These are phyloP conservation scores for Backusella morwellensis DNA, from an alignment of 192 early-diverging fungal species.

Conservation along the genomic window DNA sequence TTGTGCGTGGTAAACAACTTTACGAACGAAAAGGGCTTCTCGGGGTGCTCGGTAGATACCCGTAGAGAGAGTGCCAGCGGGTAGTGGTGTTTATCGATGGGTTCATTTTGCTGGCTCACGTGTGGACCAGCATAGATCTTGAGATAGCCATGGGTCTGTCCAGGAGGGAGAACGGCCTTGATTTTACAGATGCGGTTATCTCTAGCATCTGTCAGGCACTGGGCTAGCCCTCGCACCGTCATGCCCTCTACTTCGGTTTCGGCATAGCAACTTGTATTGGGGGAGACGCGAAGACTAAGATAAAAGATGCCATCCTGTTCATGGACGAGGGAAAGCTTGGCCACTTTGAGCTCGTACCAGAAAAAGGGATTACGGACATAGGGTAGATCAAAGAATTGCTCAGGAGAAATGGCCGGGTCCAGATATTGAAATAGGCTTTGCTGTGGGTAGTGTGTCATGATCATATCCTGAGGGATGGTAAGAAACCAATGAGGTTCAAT, in stretches of 20 bases:
- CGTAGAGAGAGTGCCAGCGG: slow-evolving; percentile 35
- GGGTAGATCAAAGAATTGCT: slow-evolving; percentile 41
- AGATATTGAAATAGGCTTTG: slow-evolving; percentile 31
- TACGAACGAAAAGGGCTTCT: slow-evolving; percentile 43
- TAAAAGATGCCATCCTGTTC: slow-evolving; percentile 8
- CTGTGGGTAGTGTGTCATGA: slow-evolving; percentile 26
- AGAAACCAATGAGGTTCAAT: slow-evolving; percentile 30
- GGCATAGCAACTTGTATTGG: slow-evolving; percentile 10
- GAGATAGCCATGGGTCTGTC: slow-evolving; percentile 36
- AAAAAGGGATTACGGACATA: slow-evolving; percentile 47
- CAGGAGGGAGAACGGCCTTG: slow-evolving; percentile 46
- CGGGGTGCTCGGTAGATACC: neutral
- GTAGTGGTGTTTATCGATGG: slow-evolving; percentile 27
- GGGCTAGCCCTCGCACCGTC: slow-evolving; percentile 24
- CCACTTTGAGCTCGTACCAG: slow-evolving; percentile 35
- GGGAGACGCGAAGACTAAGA: neutral
- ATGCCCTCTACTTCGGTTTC: slow-evolving; percentile 7
- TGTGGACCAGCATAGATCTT: slow-evolving; percentile 44
- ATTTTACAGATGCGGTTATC: slow-evolving; percentile 42
- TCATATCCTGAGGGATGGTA: slow-evolving; percentile 24
- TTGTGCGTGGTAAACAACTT: slow-evolving; percentile 35
- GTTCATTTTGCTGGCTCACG: neutral
- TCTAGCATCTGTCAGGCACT: slow-evolving; percentile 17
- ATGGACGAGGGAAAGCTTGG: slow-evolving; percentile 24
- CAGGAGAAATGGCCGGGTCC: slow-evolving; percentile 31